Conservation (phyloP, 352 stramenopile species). For the Phytophthora sp. region DNA sequence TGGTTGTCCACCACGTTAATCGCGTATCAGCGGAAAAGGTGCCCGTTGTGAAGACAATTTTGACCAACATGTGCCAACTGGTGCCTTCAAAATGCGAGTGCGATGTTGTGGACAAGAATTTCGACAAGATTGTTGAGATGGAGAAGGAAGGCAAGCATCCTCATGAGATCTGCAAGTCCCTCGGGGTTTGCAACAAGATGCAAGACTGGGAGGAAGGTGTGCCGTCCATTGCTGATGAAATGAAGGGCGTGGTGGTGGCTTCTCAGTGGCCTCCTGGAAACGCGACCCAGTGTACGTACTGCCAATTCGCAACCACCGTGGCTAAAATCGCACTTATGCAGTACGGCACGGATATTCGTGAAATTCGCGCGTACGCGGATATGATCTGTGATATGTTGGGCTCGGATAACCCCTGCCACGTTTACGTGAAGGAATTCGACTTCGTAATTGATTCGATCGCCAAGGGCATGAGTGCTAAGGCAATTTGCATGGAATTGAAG, state of each 20-base stretch:
- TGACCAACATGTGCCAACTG: constrained; percentile 58
- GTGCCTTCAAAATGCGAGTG: constrained; percentile 54
- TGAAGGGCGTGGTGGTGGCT: constrained; percentile 40
- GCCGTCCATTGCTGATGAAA: constrained; percentile 30
- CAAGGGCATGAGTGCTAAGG: constrained; percentile 66
- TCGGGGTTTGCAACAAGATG: constrained; percentile 54
- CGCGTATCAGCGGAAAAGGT: constrained; percentile 48
- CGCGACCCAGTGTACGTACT: constrained; percentile 62
- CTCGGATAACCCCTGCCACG: constrained; percentile 63
- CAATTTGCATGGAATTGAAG: constrained; percentile 66
- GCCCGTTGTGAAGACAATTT: constrained; percentile 49
- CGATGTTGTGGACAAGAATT: constrained; percentile 55
- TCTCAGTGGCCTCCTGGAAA: constrained; percentile 42
- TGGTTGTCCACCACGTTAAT: constrained; percentile 53
- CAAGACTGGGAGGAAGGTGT: constrained; percentile 14
- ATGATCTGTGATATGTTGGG: constrained; percentile 81
- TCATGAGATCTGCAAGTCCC: constrained; percentile 54
- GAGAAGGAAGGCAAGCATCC: constrained; percentile 60
- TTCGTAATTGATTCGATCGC: constrained; percentile 67
- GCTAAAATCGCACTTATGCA: constrained; percentile 67
- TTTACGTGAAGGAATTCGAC: constrained; percentile 75
- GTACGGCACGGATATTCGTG: constrained; percentile 54
- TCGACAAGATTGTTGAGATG: constrained; percentile 70
- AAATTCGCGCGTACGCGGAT: constrained; percentile 69
- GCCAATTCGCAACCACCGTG: constrained; percentile 65